Conservation (phyloP, 2,329 filamentous ascomycete genomes). For the Scedosporium minutisporum region DNA sequence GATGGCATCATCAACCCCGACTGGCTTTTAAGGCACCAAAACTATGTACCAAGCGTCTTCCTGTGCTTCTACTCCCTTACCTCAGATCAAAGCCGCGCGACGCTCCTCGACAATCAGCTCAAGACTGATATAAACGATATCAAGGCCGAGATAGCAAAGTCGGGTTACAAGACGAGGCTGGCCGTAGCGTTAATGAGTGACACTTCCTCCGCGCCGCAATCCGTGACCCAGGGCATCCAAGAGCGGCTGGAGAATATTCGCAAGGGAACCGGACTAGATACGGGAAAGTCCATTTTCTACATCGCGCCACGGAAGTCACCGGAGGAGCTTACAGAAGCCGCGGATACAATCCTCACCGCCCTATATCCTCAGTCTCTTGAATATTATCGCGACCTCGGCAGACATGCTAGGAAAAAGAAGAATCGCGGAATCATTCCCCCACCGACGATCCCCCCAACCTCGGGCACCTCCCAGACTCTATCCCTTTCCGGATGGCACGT, state of each 20-base stretch:
- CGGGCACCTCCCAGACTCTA: slow-evolving; percentile 76
- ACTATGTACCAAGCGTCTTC: slow-evolving; percentile 69
- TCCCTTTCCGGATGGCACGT: slow-evolving; percentile 83
- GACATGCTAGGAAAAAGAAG: slow-evolving; percentile 81
- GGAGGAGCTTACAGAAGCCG: slow-evolving; percentile 63
- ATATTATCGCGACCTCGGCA: slow-evolving; percentile 90
- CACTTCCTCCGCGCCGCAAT: slow-evolving; percentile 11
- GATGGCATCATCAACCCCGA: slow-evolving; percentile 74
- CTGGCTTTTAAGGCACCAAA: slow-evolving; percentile 86
- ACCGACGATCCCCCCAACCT: slow-evolving; percentile 73
- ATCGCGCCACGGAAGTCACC: slow-evolving; percentile 64
- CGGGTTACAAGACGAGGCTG: slow-evolving; percentile 69
- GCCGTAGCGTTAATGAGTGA: slow-evolving; percentile 71
- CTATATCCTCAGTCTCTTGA: slow-evolving; percentile 71
- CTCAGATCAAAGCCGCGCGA: slow-evolving; percentile 62
- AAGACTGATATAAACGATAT: slow-evolving; percentile 78
- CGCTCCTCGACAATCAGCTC: slow-evolving; percentile 74
- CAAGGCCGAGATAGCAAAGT: slow-evolving; percentile 55
- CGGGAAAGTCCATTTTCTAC: slow-evolving; percentile 71
- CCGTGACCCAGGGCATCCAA: slow-evolving; percentile 50
- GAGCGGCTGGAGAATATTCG: slow-evolving; percentile 73
- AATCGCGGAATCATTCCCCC: slow-evolving; percentile 68
- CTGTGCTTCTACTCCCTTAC: slow-evolving; percentile 73
- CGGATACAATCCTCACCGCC: slow-evolving; percentile 60
- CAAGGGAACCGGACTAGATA: slow-evolving; percentile 67